Conservation (phyloP, 805 yeast genomes). For the Kuraishia piskuri region DNA sequence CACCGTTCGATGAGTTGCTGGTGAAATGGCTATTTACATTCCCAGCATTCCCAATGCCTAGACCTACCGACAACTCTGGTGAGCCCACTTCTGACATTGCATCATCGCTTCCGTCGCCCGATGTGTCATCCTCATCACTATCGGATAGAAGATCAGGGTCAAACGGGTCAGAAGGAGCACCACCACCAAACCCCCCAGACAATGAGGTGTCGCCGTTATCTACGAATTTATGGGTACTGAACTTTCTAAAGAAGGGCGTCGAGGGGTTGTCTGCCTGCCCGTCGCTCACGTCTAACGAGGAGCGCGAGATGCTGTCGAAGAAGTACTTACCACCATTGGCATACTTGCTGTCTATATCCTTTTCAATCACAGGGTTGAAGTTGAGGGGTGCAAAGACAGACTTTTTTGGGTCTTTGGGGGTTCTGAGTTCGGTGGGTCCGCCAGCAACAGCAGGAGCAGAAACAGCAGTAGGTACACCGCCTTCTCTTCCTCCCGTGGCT, state of each 20-base stretch:
- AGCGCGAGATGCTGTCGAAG: conserved; percentile 23
- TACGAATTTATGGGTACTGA: not conserved
- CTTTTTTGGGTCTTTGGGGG: conserved; percentile 31
- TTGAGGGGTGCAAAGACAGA: conserved; percentile 78
- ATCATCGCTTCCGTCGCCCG: conserved; percentile 8
- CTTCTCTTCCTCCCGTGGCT: not conserved
- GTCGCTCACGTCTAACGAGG: not conserved
- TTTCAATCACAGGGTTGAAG: conserved; percentile 73
- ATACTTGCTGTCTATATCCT: conserved; percentile 77
- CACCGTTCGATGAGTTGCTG: not conserved
- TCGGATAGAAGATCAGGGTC: conserved; percentile 18
- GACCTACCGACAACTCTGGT: not conserved
- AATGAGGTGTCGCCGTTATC: not conserved
- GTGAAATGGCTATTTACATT: not conserved
- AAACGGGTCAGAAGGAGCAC: not conserved
- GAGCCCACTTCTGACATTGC: not conserved
- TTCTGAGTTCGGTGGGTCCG: conserved; percentile 24
- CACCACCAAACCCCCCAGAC: not conserved
- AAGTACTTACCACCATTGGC: conserved; percentile 87
- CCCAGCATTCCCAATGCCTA: not conserved
- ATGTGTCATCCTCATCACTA: conserved; percentile 16
- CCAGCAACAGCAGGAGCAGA: not conserved
- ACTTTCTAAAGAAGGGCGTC: conserved; percentile 6
- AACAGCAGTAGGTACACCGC: not conserved
- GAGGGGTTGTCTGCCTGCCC: conserved; percentile 2